Percentiles rank a stretch among this genome's conserved stretches.
These are phyloP conservation scores for Colletotrichum cordylinicola DNA, from an alignment of 2,329 filamentous ascomycete species.

Conservation along the genomic window DNA sequence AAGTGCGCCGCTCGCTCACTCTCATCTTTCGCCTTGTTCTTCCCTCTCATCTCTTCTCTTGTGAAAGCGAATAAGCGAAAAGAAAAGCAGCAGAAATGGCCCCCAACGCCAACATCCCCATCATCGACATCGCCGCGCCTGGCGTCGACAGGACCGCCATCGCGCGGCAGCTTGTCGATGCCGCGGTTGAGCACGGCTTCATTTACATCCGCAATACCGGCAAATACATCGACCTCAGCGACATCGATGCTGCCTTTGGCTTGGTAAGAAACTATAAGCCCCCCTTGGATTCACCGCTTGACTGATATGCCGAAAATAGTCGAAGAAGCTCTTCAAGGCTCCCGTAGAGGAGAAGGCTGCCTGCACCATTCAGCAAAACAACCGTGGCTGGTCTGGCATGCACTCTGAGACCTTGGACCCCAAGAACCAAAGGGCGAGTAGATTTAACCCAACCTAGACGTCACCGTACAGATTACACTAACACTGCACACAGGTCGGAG, in stretches of 20 bases:
- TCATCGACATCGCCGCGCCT: conserved; percentile 79
- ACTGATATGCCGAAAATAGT: conserved; percentile 50
- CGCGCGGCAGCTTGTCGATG: conserved; percentile 76
- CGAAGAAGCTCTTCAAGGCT: conserved; percentile 74
- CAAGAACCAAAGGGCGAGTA: conserved; percentile 73
- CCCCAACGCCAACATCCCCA: conserved; percentile 64
- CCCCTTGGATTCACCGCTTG: not conserved
- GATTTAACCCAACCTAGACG: not conserved
- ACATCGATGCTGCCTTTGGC: conserved; percentile 75
- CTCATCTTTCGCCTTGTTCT: not conserved
- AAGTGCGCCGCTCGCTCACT: not conserved
- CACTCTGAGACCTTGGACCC: conserved; percentile 89
- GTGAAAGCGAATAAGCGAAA: not conserved
- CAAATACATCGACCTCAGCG: conserved; percentile 67
- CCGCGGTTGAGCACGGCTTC: conserved; percentile 85
- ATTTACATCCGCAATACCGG: conserved; percentile 84
- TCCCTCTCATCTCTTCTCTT: not conserved
- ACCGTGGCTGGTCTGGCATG: conserved; percentile 89
- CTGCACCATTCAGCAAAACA: conserved; percentile 80
- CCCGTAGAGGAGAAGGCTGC: conserved; percentile 74
- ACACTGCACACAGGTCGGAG: conserved; percentile 64
- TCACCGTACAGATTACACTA: not conserved
- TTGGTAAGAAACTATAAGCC: conserved; percentile 58
- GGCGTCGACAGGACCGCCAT: conserved; percentile 57
- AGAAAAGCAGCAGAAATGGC: conserved; percentile 27